A percentile compares a stretch with the other conserved stretches of the same genome.
Evolutionary conservation across 2,329 filamentous ascomycete species (phyloP).

Genomic region (Cercospora sojina): DNA sequence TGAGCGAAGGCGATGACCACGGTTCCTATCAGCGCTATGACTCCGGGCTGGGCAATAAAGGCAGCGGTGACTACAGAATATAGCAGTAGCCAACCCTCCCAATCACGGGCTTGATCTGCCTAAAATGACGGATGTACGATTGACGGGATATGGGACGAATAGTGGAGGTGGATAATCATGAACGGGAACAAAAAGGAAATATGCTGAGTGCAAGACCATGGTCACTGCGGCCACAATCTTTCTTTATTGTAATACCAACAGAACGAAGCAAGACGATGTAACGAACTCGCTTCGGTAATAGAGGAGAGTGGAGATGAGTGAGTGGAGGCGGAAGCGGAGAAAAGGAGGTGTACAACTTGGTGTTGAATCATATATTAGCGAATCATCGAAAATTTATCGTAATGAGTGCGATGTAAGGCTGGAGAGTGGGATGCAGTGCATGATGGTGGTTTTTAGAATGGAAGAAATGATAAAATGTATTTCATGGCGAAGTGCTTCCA

Average conservation of each 20-base stretch:
- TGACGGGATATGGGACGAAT: neutral
- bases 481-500: neutral
- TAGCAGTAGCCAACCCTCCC: neutral
- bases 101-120: neutral
- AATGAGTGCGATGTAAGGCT: neutral
- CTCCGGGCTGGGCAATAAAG: conserved; percentile 8
- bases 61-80: neutral
- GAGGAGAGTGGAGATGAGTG: neutral
- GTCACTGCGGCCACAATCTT: neutral
- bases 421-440: neutral
- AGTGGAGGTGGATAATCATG: neutral
- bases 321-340: neutral
- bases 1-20: neutral
- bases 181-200: neutral
- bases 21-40: neutral
- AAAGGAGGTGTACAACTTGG: neutral
- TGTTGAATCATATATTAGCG: neutral
- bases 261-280: neutral
- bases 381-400: neutral
- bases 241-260: neutral
- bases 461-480: neutral
- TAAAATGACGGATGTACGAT: neutral
- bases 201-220: neutral
- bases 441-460: neutral
- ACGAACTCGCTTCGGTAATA: neutral